phyloP scores from a whole-genome alignment of 306 rosid genomes.

The Ormosia semicastrata region DNA sequence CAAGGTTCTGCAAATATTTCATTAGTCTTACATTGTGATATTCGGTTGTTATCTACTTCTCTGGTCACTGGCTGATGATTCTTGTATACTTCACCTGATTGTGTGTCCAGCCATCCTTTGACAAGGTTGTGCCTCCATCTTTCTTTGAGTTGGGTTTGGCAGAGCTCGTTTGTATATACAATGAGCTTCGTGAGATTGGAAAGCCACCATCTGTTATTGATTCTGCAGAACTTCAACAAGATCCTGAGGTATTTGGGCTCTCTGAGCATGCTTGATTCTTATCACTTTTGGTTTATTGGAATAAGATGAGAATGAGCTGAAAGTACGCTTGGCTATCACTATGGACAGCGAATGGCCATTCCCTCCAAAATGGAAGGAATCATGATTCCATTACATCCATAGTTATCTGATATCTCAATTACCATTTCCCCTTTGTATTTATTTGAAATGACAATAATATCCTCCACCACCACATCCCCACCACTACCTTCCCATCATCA shows the following conservation, averaged over 20 bases:
- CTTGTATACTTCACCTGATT: constrained; percentile 19
- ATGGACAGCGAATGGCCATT: too few species aligned
- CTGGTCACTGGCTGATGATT: background rate
- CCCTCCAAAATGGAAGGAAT: background rate
- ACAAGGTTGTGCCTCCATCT: constrained; percentile 65
- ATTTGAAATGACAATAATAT: background rate
- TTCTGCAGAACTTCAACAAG: constrained; percentile 63
- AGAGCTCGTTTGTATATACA: constrained; percentile 60
- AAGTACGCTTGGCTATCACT: background rate
- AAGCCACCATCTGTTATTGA: constrained; percentile 66
- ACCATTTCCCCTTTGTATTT: background rate
- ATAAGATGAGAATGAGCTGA: background rate
- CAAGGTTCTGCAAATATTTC: constrained; percentile 5
- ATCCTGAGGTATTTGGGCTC: constrained; percentile 63
- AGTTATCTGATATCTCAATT: background rate
- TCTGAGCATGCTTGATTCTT: constrained; percentile 19
- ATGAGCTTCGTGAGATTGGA: constrained; percentile 65
- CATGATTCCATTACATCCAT: background rate
- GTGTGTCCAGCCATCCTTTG: constrained; percentile 69
- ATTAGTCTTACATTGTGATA: background rate
- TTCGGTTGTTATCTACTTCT: background rate
- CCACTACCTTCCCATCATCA: background rate
- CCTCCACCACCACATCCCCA: background rate
- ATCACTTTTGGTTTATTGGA: background rate
- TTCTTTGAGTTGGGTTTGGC: constrained; percentile 74